Evolutionary conservation across 768 basidiomycete genomes (phyloP), one percentile per base, ranked within the genome.

Genomic region (Leucocoprinus sp.): DNA sequence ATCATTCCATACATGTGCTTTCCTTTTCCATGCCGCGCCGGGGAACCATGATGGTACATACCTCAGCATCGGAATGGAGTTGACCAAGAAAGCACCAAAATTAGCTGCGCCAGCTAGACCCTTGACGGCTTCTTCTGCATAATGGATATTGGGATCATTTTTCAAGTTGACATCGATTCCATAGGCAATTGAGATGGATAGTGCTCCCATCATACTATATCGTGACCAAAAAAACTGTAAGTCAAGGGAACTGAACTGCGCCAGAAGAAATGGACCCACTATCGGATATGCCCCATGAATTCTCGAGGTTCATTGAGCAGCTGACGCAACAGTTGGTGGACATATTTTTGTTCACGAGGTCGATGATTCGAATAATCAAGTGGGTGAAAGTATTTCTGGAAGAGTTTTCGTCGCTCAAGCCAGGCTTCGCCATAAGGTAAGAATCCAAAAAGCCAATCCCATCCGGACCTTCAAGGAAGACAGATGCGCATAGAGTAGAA

Each of bases 141-240:
- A 18, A 1, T 40, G 41, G 9, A 68, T 49, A 31, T 60, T 55
- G 0, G 55, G 57, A 43, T 64, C 60, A 42, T 66, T 49, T 9
- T 58, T 51, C 7, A 54, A 49, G 4, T 50, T 37, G 4, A 61
- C 48, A 11, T 58, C 36, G n/a, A 63, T 47, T 3, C 66, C 66
- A 41, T 66, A 67, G 2, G 55, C 54, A 11, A 58, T 34, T 1
- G 55, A 53, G 22, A 65, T 45, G 2, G 63, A 58, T 5, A 61
- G 50, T 2, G 55, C 59, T 5, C 59, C 61, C 5, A 57, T 49
- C 37, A 52, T 50, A 28, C 58, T 61, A 43, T 53, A 38, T 48
- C 6, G 9, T 8, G 31, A 31, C n/a, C 31, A 31, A n/a, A 31
- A 14, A 27, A 11, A 27, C 26, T 27, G 26, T 5, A 27, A 27